Evolutionary conservation across 2,329 filamentous ascomycete genomes (phyloP), one percentile per base, ranked within the genome.

Genomic region (Helotiales sp.): DNA sequence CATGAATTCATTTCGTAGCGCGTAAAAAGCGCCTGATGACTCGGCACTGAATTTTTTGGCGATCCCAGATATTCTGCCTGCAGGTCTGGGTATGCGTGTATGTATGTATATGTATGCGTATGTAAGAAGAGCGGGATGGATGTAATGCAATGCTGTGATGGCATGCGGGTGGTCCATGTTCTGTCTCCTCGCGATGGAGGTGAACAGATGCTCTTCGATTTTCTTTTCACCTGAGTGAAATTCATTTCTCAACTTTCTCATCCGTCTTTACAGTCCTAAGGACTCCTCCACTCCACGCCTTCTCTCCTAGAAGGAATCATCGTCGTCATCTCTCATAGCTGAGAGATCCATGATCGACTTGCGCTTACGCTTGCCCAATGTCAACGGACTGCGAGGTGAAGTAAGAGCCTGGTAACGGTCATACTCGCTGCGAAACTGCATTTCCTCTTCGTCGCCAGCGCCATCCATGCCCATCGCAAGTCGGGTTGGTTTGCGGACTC

Each of bases 381-480:
- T 47, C 8, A 72, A 54, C 8, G 67, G 67, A 57, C 65, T 71
- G 5, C 68, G 68, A 17, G 74, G 73, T n/a, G 68, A 70, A 17
- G 69, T 71, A 6, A 75, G 50, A 26, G 73, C 74, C 45, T 74
- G 75, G 40, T 67, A 77, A 8, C 65, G 71, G 24, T 77, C 75
- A 65, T 77, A 77, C 63, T 76, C 75, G 20, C 69, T 72, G 32
- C 57, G 68, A 43, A 73, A 72, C 49, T 72, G 67, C 47, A 22
- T 69, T 11, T 67, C 67, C 7, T 73, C 73, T 26, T 70, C 63
- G n/a, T 71, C 70, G 11, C 71, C 70, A 10, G 64, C 69, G 32
- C 57, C 66, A 43, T 72, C 71, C 3, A 45, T 20, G 22, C 65
- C 69, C 50, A 68, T 58, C 5, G 69, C 63, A 6, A 60, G 52